A percentile compares a stretch with the other conserved stretches of the same genome.
Conservation (phyloP, 139 green algal genomes). For the Chlorella sp. region DNA sequence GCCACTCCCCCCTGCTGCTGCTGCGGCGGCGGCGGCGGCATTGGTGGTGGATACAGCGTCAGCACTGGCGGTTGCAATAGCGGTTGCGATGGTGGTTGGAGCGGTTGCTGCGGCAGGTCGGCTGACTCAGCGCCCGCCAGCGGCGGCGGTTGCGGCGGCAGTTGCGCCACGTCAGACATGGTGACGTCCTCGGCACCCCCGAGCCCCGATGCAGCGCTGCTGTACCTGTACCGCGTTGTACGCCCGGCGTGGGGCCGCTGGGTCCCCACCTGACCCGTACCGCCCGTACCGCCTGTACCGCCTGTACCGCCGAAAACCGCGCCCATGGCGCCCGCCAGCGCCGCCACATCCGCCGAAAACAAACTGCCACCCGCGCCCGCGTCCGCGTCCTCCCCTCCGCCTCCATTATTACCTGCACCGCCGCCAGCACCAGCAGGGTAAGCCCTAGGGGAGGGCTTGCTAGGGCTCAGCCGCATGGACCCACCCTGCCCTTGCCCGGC, state of each 20-base stretch:
- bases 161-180: too few relatives aligned
- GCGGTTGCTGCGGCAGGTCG: too few relatives aligned
- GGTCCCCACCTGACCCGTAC: background rate
- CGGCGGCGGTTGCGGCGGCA: background rate
- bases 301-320: background rate
- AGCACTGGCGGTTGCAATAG: background rate
- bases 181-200: too few relatives aligned
- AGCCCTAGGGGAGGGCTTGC: too few relatives aligned
- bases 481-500: too few relatives aligned
- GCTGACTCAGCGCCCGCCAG: background rate
- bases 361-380: background rate
- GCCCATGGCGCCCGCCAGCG: background rate
- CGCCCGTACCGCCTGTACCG: background rate
- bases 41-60: too few relatives aligned
- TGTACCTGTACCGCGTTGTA: background rate
- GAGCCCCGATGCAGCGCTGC: background rate
- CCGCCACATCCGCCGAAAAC: background rate
- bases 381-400: background rate
- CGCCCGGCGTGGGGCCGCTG: background rate
- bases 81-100: too few relatives aligned
- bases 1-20: too few relatives aligned
- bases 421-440: too few relatives aligned
- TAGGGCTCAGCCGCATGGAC: too few relatives aligned
- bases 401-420: too few relatives aligned
- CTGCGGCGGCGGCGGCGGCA: too few relatives aligned